Conservation (phyloP, 1,284 basidiomycete species). For the Cutaneotrichosporon arboriforme region DNA sequence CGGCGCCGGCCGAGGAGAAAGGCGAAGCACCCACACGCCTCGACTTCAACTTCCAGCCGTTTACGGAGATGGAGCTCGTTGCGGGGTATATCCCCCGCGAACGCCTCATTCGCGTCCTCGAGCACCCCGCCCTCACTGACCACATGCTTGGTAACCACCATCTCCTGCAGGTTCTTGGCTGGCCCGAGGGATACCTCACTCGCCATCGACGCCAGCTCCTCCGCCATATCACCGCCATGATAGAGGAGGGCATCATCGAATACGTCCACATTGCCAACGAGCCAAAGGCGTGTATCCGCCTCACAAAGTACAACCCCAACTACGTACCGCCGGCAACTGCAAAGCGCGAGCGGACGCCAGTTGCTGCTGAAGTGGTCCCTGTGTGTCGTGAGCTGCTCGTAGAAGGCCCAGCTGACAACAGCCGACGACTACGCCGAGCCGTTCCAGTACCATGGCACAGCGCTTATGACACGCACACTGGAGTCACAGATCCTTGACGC, state of each 20-base stretch:
- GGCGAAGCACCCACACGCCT: slow-evolving; percentile 14
- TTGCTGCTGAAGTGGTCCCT: slow-evolving; percentile 1
- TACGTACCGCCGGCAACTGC: slow-evolving; percentile 1
- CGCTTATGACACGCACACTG: slow-evolving; percentile 16
- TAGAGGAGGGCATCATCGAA: slow-evolving; percentile 31
- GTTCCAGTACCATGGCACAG: slow-evolving; percentile 10
- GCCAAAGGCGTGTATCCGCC: slow-evolving; percentile 28
- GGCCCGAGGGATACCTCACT: slow-evolving; percentile 13
- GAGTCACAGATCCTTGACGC: slow-evolving; percentile 27
- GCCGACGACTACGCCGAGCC: slow-evolving; percentile 14
- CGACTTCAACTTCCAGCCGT: slow-evolving; percentile 27
- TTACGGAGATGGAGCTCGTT: slow-evolving; percentile 34
- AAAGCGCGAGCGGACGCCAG: slow-evolving; percentile 1
- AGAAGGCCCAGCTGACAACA: slow-evolving; percentile 2
- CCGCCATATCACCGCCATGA: slow-evolving; percentile 27
- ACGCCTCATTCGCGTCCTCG: slow-evolving; percentile 33
- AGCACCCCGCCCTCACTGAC: slow-evolving; percentile 37
- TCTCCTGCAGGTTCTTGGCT: slow-evolving; percentile 21
- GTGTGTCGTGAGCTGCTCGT: slow-evolving; percentile 1
- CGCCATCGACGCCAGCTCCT: slow-evolving; percentile 29
- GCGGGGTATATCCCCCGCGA: slow-evolving; percentile 35
- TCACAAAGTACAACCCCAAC: slow-evolving; percentile 41
- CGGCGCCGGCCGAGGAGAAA: no score
- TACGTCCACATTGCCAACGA: slow-evolving; percentile 30
- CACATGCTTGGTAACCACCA: slow-evolving; percentile 35